These are phyloP conservation scores for Wickerhamomyces pijperi DNA, from an alignment of 805 yeast genomes.

Conservation along the genomic window DNA sequence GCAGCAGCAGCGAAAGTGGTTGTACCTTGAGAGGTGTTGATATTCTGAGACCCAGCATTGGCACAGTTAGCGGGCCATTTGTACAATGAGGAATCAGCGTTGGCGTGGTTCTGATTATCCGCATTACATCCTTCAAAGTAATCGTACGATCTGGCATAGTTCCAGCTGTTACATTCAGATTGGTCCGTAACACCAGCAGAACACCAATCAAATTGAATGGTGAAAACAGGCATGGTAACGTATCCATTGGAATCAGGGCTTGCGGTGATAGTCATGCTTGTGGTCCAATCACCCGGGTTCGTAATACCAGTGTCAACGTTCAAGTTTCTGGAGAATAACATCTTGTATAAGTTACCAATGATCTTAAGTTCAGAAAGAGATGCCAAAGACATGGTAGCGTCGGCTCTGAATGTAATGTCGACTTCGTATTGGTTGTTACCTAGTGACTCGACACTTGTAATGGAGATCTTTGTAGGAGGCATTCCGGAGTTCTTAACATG, in stretches of 20 bases:
- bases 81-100: slow-evolving; percentile 13
- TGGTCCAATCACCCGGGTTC: slow-evolving; percentile 7
- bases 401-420: slow-evolving; percentile 4
- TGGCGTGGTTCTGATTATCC: slow-evolving; percentile 12
- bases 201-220: slow-evolving; percentile 18
- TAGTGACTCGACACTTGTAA: slow-evolving; percentile 3
- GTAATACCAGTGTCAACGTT: slow-evolving; percentile 1
- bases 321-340: slow-evolving; percentile 5
- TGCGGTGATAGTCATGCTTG: neutral
- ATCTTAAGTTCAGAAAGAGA: slow-evolving; percentile 8
- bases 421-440: slow-evolving; percentile 6
- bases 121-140: slow-evolving; percentile 14
- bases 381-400: slow-evolving; percentile 2
- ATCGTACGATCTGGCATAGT: slow-evolving; percentile 12
- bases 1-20: neutral
- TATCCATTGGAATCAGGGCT: slow-evolving; percentile 2
- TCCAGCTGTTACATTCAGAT: slow-evolving; percentile 12
- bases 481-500: slow-evolving; percentile 5
- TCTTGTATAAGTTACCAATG: slow-evolving; percentile 3
- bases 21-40: neutral
- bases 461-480: slow-evolving; percentile 7
- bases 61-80: slow-evolving; percentile 16
- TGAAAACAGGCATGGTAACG: slow-evolving; percentile 6
- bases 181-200: slow-evolving; percentile 13
- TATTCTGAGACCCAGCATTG: slow-evolving; percentile 1